A percentile compares a stretch with the other conserved stretches of the same genome.
phyloP scores from a whole-genome alignment of 192 early-diverging fungal species.

The Coemansia sp. region DNA sequence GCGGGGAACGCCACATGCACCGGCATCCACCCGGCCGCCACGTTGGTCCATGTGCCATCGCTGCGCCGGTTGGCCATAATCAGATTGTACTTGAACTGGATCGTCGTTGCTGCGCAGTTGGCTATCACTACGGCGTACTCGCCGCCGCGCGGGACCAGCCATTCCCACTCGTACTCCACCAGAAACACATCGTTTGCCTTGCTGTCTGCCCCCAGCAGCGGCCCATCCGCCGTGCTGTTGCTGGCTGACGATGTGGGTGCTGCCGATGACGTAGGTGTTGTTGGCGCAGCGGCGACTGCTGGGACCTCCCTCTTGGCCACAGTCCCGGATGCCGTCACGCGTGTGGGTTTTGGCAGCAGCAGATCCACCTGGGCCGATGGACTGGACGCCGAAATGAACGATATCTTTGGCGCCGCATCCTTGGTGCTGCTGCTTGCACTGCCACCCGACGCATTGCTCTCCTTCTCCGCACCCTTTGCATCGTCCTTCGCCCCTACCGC shows the following conservation, averaged over 20 bases:
- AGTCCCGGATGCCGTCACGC: slow-evolving; percentile 16
- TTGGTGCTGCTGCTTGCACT: too few relatives aligned
- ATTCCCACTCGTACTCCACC: slow-evolving; percentile 53
- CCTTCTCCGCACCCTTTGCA: background rate
- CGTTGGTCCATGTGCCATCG: slow-evolving; percentile 46
- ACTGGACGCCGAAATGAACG: slow-evolving; percentile 36
- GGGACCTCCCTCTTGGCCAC: slow-evolving; percentile 2
- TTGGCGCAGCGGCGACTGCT: background rate
- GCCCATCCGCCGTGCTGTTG: slow-evolving; percentile 1
- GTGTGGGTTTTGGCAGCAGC: slow-evolving; percentile 21
- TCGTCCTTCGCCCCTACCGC: too few relatives aligned
- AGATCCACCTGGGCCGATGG: slow-evolving; percentile 15
- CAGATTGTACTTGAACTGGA: slow-evolving; percentile 56
- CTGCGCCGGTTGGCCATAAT: slow-evolving; percentile 50
- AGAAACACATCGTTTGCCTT: slow-evolving; percentile 47
- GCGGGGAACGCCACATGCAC: slow-evolving; percentile 37
- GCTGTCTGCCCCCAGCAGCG: slow-evolving; percentile 31
- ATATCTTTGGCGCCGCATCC: slow-evolving; percentile 23
- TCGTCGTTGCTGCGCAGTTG: slow-evolving; percentile 47
- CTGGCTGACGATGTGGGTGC: background rate
- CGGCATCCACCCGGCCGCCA: slow-evolving; percentile 52
- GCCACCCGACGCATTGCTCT: too few relatives aligned
- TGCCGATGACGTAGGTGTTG: background rate
- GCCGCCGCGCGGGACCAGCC: slow-evolving; percentile 40
- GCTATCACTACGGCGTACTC: slow-evolving; percentile 53